Conservation (phyloP, 1,284 basidiomycete species). For the Ceratobasidium sp. region DNA sequence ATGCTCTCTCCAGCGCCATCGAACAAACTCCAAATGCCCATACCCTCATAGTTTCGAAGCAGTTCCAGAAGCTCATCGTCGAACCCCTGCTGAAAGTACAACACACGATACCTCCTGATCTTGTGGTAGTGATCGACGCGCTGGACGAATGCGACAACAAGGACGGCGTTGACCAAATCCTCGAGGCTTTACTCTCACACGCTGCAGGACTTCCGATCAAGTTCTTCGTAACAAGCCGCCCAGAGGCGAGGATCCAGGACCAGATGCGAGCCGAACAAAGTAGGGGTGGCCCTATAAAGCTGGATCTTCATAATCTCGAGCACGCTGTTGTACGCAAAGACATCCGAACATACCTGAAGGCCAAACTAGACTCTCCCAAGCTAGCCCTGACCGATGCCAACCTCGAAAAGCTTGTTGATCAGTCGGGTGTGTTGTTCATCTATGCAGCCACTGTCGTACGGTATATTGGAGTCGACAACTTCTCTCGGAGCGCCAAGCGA, state of each 20-base stretch:
- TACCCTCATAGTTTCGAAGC: background rate
- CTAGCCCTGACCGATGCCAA: background rate
- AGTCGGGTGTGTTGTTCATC: background rate
- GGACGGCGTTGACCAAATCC: background rate
- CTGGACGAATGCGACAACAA: slow-evolving; percentile 12
- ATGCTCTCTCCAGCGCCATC: background rate
- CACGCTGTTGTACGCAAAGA: background rate
- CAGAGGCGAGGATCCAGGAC: background rate
- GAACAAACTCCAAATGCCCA: background rate
- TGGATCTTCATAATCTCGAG: slow-evolving; percentile 1
- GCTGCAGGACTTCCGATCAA: background rate
- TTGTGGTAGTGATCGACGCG: slow-evolving; percentile 13
- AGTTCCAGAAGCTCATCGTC: background rate
- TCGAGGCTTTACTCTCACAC: background rate
- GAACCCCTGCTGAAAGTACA: background rate
- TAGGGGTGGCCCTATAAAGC: background rate
- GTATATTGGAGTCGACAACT: background rate
- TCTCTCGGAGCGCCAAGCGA: background rate
- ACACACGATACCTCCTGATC: background rate
- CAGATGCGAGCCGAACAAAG: background rate
- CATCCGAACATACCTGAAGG: background rate
- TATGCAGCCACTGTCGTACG: slow-evolving; percentile 2
- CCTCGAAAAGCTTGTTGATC: background rate
- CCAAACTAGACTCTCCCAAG: background rate
- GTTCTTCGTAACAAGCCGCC: slow-evolving; percentile 2